Evolutionary conservation across 345 rosid genomes (phyloP).

Genomic region (Camelina hispida): DNA sequence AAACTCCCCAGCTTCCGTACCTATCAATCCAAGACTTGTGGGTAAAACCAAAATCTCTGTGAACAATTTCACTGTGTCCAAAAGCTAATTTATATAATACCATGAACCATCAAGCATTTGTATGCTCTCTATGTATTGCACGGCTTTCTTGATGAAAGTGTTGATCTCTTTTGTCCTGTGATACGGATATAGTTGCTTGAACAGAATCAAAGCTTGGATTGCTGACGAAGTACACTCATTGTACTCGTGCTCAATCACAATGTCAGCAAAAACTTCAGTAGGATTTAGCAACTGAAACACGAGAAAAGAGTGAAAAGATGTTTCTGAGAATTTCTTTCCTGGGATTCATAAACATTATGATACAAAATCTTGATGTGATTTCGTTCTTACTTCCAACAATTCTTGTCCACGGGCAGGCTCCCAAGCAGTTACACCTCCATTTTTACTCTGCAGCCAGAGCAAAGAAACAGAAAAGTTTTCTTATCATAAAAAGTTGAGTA

Average conservation of each 20-base stretch:
- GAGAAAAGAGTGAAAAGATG: background rate
- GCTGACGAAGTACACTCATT: constrained; percentile 58
- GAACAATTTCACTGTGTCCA: constrained; percentile 9
- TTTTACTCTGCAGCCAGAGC: constrained; percentile 39
- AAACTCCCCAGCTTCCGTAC: constrained; percentile 52
- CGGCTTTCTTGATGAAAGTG: constrained; percentile 41
- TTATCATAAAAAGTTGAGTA: background rate
- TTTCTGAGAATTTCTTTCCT: constrained; percentile 3
- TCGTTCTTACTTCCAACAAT: constrained; percentile 46
- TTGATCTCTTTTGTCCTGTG: constrained; percentile 50
- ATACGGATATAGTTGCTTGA: constrained; percentile 50
- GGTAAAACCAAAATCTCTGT: constrained; percentile 7
- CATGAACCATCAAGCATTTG: constrained; percentile 56
- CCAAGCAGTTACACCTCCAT: constrained; percentile 50
- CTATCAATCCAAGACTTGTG: constrained; percentile 33
- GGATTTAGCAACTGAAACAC: constrained; percentile 55
- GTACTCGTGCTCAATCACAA: constrained; percentile 58
- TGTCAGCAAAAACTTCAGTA: constrained; percentile 52
- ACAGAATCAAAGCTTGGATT: constrained; percentile 48
- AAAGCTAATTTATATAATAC: constrained; percentile 32
- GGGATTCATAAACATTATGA: background rate
- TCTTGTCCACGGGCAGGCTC: constrained; percentile 46
- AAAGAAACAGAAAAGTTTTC: background rate
- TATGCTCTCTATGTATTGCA: constrained; percentile 43
- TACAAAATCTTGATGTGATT: background rate